Conservation (phyloP, 805 yeast species). For the Cyberlindnera americana region DNA sequence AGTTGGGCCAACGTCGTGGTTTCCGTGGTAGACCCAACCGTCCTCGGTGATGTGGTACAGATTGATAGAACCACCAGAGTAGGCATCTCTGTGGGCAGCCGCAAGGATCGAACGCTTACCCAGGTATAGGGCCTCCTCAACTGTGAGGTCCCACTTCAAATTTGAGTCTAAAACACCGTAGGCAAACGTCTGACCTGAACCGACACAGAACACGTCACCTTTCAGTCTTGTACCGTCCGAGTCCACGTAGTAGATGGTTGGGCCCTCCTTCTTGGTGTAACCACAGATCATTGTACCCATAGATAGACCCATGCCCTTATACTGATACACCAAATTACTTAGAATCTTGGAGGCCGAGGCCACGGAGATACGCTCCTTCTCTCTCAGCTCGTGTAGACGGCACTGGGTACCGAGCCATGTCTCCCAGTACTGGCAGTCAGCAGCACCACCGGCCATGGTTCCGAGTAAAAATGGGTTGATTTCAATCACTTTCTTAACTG, state of each 20-base stretch:
- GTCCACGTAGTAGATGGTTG: slow-evolving; percentile 93
- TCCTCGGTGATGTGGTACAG: slow-evolving; percentile 87
- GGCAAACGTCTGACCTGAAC: slow-evolving; percentile 99
- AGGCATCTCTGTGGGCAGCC: slow-evolving; percentile 98
- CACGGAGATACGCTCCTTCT: slow-evolving; percentile 91
- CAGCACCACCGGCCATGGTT: slow-evolving; percentile 99
- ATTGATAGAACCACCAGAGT: slow-evolving; percentile 94
- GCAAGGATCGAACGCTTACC: slow-evolving; percentile 96
- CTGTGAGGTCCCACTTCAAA: slow-evolving; percentile 85
- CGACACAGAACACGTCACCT: slow-evolving; percentile 95
- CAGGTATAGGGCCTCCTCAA: slow-evolving; percentile 89
- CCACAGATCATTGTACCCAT: slow-evolving; percentile 99
- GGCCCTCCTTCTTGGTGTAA: slow-evolving; percentile 91
- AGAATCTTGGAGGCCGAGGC: slow-evolving; percentile 96
- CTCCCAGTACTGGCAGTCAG: slow-evolving; percentile 99
- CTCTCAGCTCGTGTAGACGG: slow-evolving; percentile 88
- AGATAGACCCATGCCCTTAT: slow-evolving; percentile 97
- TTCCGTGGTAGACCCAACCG: slow-evolving; percentile 97
- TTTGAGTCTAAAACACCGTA: slow-evolving; percentile 96
- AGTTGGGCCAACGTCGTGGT: slow-evolving; percentile 83
- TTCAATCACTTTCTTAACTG: slow-evolving; percentile 95
- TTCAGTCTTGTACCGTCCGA: slow-evolving; percentile 94
- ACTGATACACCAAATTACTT: slow-evolving; percentile 83
- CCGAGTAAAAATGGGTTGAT: slow-evolving; percentile 94
- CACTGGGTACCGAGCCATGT: slow-evolving; percentile 98